Evolutionary conservation across 345 rosid genomes (phyloP).

Genomic region (Stellera chamaejasme): DNA sequence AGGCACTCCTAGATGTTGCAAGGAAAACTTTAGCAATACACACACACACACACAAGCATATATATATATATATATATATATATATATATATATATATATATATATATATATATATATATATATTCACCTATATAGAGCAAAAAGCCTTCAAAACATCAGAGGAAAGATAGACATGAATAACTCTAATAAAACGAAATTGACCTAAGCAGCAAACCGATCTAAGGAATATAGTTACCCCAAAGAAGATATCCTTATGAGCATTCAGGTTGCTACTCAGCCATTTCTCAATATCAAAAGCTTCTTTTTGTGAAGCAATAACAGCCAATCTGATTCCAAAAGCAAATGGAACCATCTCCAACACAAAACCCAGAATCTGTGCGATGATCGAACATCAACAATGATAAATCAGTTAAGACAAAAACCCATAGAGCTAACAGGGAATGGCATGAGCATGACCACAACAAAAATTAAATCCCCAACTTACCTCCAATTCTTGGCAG

Average conservation of each 20-base stretch:
- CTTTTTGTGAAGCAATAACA: slow-evolving; percentile 75
- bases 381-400: not conserved
- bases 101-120: too few species aligned
- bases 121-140: too few species aligned
- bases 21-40: slow-evolving; percentile 3
- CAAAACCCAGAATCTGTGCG: slow-evolving; percentile 60
- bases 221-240: slow-evolving; percentile 48
- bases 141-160: too few species aligned
- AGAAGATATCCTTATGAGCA: slow-evolving; percentile 59
- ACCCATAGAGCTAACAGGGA: not conserved
- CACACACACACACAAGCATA: too few species aligned
- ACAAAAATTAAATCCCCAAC: slow-evolving; percentile 5
- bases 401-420: not conserved
- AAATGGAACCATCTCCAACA: slow-evolving; percentile 69
- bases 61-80: too few species aligned
- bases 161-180: not conserved
- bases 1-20: slow-evolving; percentile 73
- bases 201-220: not conserved
- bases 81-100: too few species aligned
- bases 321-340: slow-evolving; percentile 68
- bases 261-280: slow-evolving; percentile 63
- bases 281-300: slow-evolving; percentile 65
- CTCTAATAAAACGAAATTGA: not conserved
- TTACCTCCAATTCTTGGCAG: slow-evolving; percentile 84
- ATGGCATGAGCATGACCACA: not conserved